Evolutionary conservation across 257 asterid genomes (phyloP), one percentile per base, ranked within the genome.

Genomic region (Agastache rugosa): DNA sequence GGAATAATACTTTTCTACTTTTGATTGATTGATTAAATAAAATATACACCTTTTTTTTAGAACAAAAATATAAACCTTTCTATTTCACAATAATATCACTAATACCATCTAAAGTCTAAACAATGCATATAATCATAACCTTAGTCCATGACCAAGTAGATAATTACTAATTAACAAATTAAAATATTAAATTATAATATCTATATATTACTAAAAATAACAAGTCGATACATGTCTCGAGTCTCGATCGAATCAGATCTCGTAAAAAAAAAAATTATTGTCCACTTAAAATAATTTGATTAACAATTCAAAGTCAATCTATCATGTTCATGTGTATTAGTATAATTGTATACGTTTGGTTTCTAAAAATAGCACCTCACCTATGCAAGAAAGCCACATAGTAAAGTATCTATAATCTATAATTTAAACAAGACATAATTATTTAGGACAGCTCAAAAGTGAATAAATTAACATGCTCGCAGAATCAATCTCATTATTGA

Each of bases 381-480:
- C 31, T 27, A 50, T 11, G 16, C 66, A 54, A 27, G 44, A 71
- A 63, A 63, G 6, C 53, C 11, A 64, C 70, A 7, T 4, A n/a
- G 27, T 29, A 63, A 17, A 78, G 25, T 27, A 58, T 73, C 17
- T 39, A 34, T 4, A 23, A 0, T 54, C 1, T 44, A 12, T 3
- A 51, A 6, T 51, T 19, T 41, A 74, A 63, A 53, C 45, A 58
- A 65, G 71, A 69, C 74, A 75, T 8, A 23, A 80, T 80, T 48
- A 50, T 55, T 71, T 41, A 35, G 53, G 78, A 75, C 78, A 80
- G 75, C 81, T 65, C 78, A 66, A 80, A 80, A 80, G 78, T 60
- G 78, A 55, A 63, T 51, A 61, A 60, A 39, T 39, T 39, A 39
- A 63, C 79, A 69, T 74, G 77, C 65, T 20, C 3, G 1, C 45